Conservation (phyloP, 495 filamentous ascomycete genomes). For the Ramalina peruviana region DNA sequence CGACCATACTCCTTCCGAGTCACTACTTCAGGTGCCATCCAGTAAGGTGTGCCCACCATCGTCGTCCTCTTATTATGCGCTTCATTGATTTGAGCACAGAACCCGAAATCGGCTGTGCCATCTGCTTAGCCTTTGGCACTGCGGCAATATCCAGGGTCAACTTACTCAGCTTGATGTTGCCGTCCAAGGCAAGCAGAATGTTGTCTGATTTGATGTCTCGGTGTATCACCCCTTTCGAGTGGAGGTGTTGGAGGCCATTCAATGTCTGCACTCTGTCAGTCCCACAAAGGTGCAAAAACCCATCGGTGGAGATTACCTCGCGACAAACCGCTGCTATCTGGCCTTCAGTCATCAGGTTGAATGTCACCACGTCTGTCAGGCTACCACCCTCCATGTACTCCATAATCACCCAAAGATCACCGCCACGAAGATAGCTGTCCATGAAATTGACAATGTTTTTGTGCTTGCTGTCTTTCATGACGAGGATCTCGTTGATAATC, state of each 20-base stretch:
- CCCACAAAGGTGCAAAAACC: background rate
- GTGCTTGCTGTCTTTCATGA: conserved; percentile 98
- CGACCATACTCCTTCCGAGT: conserved; percentile 95
- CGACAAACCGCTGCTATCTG: conserved; percentile 93
- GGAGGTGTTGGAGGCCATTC: conserved; percentile 82
- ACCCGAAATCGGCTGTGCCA: conserved; percentile 80
- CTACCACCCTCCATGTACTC: conserved; percentile 99
- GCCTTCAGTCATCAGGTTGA: conserved; percentile 95
- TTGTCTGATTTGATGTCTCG: conserved; percentile 99
- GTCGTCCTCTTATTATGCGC: conserved; percentile 93
- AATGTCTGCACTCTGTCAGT: conserved; percentile 41
- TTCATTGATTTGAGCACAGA: conserved; percentile 97
- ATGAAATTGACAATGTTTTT: conserved; percentile 99
- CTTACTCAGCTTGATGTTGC: conserved; percentile 95
- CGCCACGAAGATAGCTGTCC: conserved; percentile 77
- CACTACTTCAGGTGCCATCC: conserved; percentile 98
- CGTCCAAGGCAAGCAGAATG: conserved; percentile 85
- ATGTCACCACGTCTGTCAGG: conserved; percentile 94
- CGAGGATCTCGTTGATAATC: conserved; percentile 96
- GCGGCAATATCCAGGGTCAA: conserved; percentile 13
- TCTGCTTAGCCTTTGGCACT: conserved; percentile 20
- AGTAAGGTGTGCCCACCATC: conserved; percentile 98
- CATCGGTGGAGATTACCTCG: conserved; percentile 41
- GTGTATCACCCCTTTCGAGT: conserved; percentile 96
- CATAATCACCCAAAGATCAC: conserved; percentile 98